Evolutionary conservation across 164 flowering plant species (phyloP).

Genomic region (Amborella trichopoda): DNA sequence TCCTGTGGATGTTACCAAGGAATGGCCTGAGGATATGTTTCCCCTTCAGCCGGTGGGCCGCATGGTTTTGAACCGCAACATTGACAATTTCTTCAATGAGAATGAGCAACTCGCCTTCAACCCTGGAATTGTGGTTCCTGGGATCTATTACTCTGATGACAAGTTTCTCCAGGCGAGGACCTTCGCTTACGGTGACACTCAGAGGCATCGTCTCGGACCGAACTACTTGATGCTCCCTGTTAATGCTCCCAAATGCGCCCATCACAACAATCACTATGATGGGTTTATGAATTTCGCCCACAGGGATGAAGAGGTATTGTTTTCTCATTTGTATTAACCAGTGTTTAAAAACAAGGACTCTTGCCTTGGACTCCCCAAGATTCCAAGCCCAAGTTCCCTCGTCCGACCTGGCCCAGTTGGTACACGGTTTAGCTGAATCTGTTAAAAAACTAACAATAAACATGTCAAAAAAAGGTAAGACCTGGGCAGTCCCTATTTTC

Average conservation of each 20-base stretch:
- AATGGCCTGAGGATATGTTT: slow-evolving; percentile 95
- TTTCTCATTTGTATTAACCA: too few relatives aligned
- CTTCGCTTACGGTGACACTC: slow-evolving; percentile 88
- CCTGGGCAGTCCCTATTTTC: too few relatives aligned
- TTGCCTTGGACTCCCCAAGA: too few relatives aligned
- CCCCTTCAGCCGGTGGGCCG: slow-evolving; percentile 94
- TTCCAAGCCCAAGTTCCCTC: too few relatives aligned
- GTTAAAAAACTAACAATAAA: too few relatives aligned
- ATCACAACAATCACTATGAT: slow-evolving; percentile 94
- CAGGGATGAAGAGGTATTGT: slow-evolving; percentile 90
- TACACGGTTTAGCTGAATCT: too few relatives aligned
- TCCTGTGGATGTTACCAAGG: slow-evolving; percentile 91
- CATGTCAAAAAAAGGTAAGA: too few relatives aligned
- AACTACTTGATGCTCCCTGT: slow-evolving; percentile 89
- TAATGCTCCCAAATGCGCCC: slow-evolving; percentile 89
- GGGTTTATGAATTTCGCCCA: slow-evolving; percentile 99
- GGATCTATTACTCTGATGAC: slow-evolving; percentile 84
- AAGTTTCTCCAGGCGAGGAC: slow-evolving; percentile 83
- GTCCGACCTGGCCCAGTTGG: too few relatives aligned
- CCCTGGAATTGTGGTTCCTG: slow-evolving; percentile 88
- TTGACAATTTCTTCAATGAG: slow-evolving; percentile 94
- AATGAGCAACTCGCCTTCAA: slow-evolving; percentile 94
- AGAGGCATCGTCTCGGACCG: slow-evolving; percentile 97
- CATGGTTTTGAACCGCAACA: slow-evolving; percentile 85
- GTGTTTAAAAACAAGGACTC: too few relatives aligned